phyloP scores from a whole-genome alignment of 2,329 filamentous ascomycete genomes.

The Claviceps arundinis region DNA sequence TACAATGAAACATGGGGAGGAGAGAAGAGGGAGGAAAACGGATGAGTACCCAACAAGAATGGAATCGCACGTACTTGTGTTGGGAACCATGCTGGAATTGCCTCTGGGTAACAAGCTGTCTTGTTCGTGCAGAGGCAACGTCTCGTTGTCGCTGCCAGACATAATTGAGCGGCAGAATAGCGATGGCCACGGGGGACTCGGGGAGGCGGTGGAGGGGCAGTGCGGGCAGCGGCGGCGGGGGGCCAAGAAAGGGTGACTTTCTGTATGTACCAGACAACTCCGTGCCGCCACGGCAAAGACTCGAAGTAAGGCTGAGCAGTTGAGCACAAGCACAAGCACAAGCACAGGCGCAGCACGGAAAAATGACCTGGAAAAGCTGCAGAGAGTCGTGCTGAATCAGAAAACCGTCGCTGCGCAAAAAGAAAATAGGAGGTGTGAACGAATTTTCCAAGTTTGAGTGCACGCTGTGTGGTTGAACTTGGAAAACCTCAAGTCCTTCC shows the following conservation, averaged over 20 bases:
- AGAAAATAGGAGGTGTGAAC: neutral
- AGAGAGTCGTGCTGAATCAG: too few species aligned
- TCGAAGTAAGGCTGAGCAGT: too few species aligned
- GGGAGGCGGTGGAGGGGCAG: slow-evolving; percentile 1
- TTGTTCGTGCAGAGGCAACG: slow-evolving; percentile 19
- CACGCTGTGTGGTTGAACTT: too few species aligned
- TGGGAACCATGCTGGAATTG: slow-evolving; percentile 20
- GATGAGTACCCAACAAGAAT: neutral
- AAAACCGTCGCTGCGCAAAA: neutral
- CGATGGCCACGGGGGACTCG: slow-evolving; percentile 5
- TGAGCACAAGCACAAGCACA: too few species aligned
- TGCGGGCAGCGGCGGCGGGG: too few species aligned
- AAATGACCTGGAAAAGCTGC: too few species aligned
- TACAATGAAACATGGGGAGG: neutral
- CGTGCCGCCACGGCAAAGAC: too few species aligned
- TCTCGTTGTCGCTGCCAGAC: slow-evolving; percentile 18
- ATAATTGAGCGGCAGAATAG: slow-evolving; percentile 12
- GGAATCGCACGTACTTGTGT: slow-evolving; percentile 17
- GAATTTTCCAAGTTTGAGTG: too few species aligned
- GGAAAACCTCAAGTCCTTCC: too few species aligned
- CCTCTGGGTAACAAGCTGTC: slow-evolving; percentile 12
- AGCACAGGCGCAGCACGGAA: too few species aligned
- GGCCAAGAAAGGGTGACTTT: too few species aligned
- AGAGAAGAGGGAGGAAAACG: neutral
- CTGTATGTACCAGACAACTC: too few species aligned